A percentile compares a stretch with the other conserved stretches of the same genome.
Evolutionary conservation across 2,329 filamentous ascomycete genomes (phyloP).

Genomic region (Shiraia bambusicola): DNA sequence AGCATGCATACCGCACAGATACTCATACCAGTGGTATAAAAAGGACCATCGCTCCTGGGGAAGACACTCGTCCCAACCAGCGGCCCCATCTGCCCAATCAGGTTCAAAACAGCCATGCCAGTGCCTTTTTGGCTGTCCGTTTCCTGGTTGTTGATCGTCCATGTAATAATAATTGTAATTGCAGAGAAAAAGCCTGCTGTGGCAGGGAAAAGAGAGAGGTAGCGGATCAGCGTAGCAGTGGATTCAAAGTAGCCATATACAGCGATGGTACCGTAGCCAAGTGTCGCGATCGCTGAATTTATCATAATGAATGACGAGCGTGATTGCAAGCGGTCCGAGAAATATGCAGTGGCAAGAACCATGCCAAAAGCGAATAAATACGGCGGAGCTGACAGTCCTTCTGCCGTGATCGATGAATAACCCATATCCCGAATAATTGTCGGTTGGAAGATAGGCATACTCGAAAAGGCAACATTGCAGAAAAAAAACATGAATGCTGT

Average conservation of each 20-base stretch:
- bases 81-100: constrained; percentile 79
- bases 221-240: constrained; percentile 53
- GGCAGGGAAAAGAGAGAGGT: constrained; percentile 76
- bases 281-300: constrained; percentile 66
- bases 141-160: constrained; percentile 84
- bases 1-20: constrained; percentile 55
- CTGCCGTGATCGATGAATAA: constrained; percentile 65
- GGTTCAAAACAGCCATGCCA: constrained; percentile 77
- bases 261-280: constrained; percentile 63
- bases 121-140: constrained; percentile 69
- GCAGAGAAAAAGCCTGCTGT: constrained; percentile 81
- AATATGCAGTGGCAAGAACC: constrained; percentile 70
- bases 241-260: constrained; percentile 54
- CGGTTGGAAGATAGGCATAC: constrained; percentile 83
- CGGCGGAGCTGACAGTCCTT: constrained; percentile 79
- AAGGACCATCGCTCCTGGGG: constrained; percentile 52
- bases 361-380: constrained; percentile 73
- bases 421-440: constrained; percentile 78
- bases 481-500: constrained; percentile 83
- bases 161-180: constrained; percentile 81
- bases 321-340: constrained; percentile 66
- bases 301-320: constrained; percentile 68
- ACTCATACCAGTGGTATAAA: constrained; percentile 53
- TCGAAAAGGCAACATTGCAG: constrained; percentile 84
- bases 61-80: constrained; percentile 59